Evolutionary conservation across 139 green algal genomes (phyloP).

Genomic region (Edaphochlamys debaryana): DNA sequence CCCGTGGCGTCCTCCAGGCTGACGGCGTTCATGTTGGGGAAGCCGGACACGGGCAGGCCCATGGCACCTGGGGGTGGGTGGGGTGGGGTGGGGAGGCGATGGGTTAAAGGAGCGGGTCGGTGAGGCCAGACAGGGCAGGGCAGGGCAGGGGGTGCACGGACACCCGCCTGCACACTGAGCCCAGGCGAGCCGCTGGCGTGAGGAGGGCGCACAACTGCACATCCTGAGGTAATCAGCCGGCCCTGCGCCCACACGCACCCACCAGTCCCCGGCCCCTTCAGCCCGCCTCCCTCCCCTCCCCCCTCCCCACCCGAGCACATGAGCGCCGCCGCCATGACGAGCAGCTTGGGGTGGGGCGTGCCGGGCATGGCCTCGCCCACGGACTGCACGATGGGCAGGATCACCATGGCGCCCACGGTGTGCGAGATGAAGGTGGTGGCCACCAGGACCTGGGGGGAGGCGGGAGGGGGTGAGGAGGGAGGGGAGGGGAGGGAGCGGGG

Average conservation of each 20-base stretch:
- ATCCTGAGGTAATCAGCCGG: no score
- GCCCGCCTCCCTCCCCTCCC: no score
- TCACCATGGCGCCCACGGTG: slow-evolving; percentile 84
- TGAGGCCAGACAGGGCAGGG: no score
- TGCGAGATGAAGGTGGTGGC: slow-evolving; percentile 78
- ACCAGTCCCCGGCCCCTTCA: no score
- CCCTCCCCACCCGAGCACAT: slow-evolving; percentile 68
- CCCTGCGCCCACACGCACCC: no score
- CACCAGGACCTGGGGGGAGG: slow-evolving; percentile 64
- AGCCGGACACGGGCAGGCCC: slow-evolving; percentile 78
- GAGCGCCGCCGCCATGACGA: slow-evolving; percentile 78
- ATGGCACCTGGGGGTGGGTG: slow-evolving; percentile 63
- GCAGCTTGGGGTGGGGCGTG: slow-evolving; percentile 64
- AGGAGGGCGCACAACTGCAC: no score
- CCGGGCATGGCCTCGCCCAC: slow-evolving; percentile 69
- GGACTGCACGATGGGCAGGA: slow-evolving; percentile 79
- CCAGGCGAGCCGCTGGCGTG: no score
- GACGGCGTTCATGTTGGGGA: slow-evolving; percentile 84
- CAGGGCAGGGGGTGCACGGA: no score
- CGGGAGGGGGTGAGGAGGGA: background rate
- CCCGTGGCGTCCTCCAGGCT: slow-evolving; percentile 70
- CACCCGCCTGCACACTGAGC: no score
- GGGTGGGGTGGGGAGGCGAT: background rate
- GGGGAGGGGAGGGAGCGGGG: background rate
- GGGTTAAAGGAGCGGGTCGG: no score